phyloP scores from a whole-genome alignment of 2,329 filamentous ascomycete species.

The Exophiala bonariae region DNA sequence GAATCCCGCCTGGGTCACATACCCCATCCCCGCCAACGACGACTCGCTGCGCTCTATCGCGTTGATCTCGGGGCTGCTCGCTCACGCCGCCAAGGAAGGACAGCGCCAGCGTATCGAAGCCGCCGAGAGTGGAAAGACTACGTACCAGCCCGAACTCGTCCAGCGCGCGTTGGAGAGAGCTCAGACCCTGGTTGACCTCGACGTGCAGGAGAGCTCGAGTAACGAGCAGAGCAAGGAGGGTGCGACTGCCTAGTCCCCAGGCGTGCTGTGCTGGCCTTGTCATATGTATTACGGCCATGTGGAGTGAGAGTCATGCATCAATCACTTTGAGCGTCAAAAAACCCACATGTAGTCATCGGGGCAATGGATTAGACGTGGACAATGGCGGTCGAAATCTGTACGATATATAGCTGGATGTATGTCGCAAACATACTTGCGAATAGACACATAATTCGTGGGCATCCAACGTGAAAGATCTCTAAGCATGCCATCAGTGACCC shows the following conservation, averaged over 20 bases:
- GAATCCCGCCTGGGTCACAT: slow-evolving; percentile 91
- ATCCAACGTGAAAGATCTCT: too few relatives aligned
- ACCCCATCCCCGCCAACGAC: slow-evolving; percentile 94
- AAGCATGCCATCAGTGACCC: too few relatives aligned
- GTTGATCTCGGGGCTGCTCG: slow-evolving; percentile 81
- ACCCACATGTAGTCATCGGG: too few relatives aligned
- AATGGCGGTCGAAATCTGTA: too few relatives aligned
- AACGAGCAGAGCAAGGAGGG: not conserved
- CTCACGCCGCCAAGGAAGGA: slow-evolving; percentile 78
- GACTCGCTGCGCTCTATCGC: slow-evolving; percentile 84
- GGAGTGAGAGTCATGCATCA: not conserved
- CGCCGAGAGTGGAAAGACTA: slow-evolving; percentile 62
- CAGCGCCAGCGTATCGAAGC: slow-evolving; percentile 65
- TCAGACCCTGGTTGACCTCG: slow-evolving; percentile 20
- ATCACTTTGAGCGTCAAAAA: too few relatives aligned
- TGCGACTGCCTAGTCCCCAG: not conserved
- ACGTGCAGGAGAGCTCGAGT: slow-evolving; percentile 11
- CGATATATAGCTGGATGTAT: too few relatives aligned
- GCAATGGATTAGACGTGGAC: too few relatives aligned
- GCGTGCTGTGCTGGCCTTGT: too few relatives aligned
- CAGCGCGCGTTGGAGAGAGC: slow-evolving; percentile 25
- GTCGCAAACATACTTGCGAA: too few relatives aligned
- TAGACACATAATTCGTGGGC: too few relatives aligned
- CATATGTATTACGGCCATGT: too few relatives aligned
- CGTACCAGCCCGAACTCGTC: slow-evolving; percentile 47